These are phyloP conservation scores for Malus hybrid DNA, from an alignment of 331 rosid species.

Conservation along the genomic window DNA sequence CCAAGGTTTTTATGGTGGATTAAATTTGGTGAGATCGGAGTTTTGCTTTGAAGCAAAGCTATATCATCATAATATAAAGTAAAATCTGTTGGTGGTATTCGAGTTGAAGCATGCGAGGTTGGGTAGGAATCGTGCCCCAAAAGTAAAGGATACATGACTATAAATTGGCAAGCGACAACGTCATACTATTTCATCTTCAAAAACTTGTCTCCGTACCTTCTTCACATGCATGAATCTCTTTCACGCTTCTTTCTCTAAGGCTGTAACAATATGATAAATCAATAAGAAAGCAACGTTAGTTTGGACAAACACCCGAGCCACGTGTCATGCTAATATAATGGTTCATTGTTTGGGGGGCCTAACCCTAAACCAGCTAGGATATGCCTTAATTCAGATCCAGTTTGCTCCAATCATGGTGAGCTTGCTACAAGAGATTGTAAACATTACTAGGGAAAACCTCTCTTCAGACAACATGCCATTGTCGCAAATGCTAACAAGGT, in stretches of 20 bases:
- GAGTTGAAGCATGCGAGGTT: neutral
- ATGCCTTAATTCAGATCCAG: neutral
- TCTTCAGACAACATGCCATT: neutral
- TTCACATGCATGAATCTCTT: neutral
- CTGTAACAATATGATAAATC: neutral
- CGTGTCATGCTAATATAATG: neutral
- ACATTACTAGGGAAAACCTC: neutral
- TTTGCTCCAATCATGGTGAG: neutral
- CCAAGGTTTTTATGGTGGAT: neutral
- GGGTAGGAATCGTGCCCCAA: neutral
- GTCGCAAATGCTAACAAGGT: neutral
- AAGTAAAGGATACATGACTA: neutral
- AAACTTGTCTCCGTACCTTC: neutral
- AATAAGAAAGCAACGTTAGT: neutral
- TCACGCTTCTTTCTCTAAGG: neutral
- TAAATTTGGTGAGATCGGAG: neutral
- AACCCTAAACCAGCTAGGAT: neutral
- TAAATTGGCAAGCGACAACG: neutral
- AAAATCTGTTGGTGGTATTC: neutral
- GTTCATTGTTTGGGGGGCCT: neutral
- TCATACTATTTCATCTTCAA: neutral
- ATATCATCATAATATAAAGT: too few species aligned
- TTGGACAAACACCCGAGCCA: neutral
- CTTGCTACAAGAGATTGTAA: neutral
- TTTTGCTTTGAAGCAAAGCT: constrained; percentile 3